phyloP scores from a whole-genome alignment of 2,329 filamentous ascomycete species.

The Aurifilum marmelostoma region DNA sequence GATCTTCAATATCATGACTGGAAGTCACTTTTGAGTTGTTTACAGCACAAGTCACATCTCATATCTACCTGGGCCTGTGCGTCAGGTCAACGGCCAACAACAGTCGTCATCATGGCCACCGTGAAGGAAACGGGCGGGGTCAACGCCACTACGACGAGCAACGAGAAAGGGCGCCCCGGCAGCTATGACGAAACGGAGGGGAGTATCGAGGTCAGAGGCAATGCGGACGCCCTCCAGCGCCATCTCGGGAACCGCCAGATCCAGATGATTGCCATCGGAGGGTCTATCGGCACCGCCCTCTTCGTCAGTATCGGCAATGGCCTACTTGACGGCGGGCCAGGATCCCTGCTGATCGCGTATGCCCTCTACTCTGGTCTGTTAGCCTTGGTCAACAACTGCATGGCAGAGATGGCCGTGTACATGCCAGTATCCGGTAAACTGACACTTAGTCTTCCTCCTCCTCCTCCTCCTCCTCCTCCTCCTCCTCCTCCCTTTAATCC shows the following conservation, averaged over 20 bases:
- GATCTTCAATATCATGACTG: too few relatives aligned
- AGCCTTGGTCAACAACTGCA: conserved; percentile 65
- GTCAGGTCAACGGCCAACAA: not conserved
- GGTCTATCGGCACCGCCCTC: conserved; percentile 60
- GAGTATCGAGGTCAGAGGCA: conserved; percentile 20
- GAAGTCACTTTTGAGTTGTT: too few relatives aligned
- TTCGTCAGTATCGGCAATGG: conserved; percentile 66
- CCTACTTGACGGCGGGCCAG: conserved; percentile 48
- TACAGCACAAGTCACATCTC: too few relatives aligned
- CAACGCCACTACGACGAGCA: not conserved
- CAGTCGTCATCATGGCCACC: conserved; percentile 14
- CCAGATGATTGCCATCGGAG: conserved; percentile 62
- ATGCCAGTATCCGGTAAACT: conserved; percentile 60
- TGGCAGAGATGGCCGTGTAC: conserved; percentile 67
- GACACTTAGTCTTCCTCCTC: too few relatives aligned
- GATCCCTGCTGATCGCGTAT: conserved; percentile 62
- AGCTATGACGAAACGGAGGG: conserved; percentile 20
- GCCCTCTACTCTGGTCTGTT: conserved; percentile 58
- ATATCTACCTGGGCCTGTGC: not conserved
- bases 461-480: not conserved
- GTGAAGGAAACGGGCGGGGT: conserved; percentile 6
- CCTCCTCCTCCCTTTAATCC: too few relatives aligned
- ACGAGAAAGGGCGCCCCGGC: conserved; percentile 16
- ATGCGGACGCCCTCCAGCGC: conserved; percentile 43
- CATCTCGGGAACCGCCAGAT: conserved; percentile 59